phyloP scores from a whole-genome alignment of 2,329 filamentous ascomycete species.

The Aspergillus sp. region DNA sequence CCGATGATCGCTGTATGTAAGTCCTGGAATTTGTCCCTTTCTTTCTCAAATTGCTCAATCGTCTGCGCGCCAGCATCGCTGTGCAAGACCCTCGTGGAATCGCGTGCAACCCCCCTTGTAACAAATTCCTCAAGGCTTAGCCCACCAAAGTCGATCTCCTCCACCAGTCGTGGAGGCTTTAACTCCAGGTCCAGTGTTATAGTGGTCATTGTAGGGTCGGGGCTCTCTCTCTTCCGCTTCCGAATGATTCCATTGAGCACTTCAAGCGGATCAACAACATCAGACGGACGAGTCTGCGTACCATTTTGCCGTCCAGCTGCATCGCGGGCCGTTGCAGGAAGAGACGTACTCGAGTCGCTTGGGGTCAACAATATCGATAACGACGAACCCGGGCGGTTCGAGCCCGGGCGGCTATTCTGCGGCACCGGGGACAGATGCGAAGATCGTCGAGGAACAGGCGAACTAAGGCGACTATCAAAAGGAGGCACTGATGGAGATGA shows the following conservation, averaged over 20 bases:
- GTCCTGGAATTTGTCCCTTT: slow-evolving; percentile 79
- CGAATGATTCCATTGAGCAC: slow-evolving; percentile 57
- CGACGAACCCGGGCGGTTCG: slow-evolving; percentile 66
- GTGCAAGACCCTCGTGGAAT: slow-evolving; percentile 17
- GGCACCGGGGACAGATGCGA: slow-evolving; percentile 61
- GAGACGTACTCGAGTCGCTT: slow-evolving; percentile 67
- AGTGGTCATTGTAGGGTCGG: slow-evolving; percentile 8
- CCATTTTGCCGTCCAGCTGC: slow-evolving; percentile 55
- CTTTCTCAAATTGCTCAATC: slow-evolving; percentile 67
- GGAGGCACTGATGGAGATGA: slow-evolving; percentile 57
- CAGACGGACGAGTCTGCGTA: slow-evolving; percentile 41
- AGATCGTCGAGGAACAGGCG: slow-evolving; percentile 60
- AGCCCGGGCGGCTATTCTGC: slow-evolving; percentile 58
- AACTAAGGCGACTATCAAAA: slow-evolving; percentile 57
- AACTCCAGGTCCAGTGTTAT: slow-evolving; percentile 1
- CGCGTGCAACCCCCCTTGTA: slow-evolving; percentile 25
- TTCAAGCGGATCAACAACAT: slow-evolving; percentile 61
- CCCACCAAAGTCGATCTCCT: slow-evolving; percentile 69
- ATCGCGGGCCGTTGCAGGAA: slow-evolving; percentile 58
- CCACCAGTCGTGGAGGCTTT: slow-evolving; percentile 44
- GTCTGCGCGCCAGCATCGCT: slow-evolving; percentile 48
- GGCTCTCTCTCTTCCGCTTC: slow-evolving; percentile 15
- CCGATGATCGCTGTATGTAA: slow-evolving; percentile 79
- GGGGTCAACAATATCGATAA: slow-evolving; percentile 64
- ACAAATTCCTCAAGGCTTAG: slow-evolving; percentile 68